Evolutionary conservation across 495 filamentous ascomycete genomes (phyloP), one percentile per base, ranked within the genome.

Genomic region (Neurospora discreta): DNA sequence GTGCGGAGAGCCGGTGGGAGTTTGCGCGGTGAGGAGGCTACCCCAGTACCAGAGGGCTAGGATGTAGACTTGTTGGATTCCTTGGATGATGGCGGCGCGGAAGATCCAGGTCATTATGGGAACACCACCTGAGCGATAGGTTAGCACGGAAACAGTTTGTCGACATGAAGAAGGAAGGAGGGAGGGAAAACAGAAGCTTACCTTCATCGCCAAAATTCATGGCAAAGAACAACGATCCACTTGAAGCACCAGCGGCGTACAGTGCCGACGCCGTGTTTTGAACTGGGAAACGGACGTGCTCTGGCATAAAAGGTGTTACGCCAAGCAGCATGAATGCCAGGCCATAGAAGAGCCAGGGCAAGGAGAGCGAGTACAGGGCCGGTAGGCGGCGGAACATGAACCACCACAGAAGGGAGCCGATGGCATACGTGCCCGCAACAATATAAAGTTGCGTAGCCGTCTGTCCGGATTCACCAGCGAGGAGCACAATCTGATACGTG

Each of bases 401-500:
- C 75, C 78, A 78, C 90, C 90, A 92, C 18, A 85, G 38, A 6
- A 87, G 78, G 0, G 88, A 89, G 10, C 85, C 84, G 5, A 80
- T 79, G 11, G 86, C 83, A 73, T 92, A 91, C 40, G 90, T 87
- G 39, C 82, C 82, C 1, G 88, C 88, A 36, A 91, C 83, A 60
- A 87, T 78, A 74, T 92, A 91, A 4, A 91, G 81, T 77, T 86
- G 86, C 8, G 80, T 77, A 11, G 88, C 86, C 3, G 87, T 82
- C 74, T 91, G 81, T 36, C 89, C 87, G 33, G 87, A 77, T 73
- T 87, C 84, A 13, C 89, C 89, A 15, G 84, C 87, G 26, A 91
- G 78, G n/a, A 91, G 83, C 0, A 87, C 89, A 75, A 91, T 87
- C 74, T 91, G 89, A 77, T 90, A 89, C 3, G 87, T 89, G 76